phyloP scores from a whole-genome alignment of 2,329 filamentous ascomycete genomes.

The Fusarium buxicola region DNA sequence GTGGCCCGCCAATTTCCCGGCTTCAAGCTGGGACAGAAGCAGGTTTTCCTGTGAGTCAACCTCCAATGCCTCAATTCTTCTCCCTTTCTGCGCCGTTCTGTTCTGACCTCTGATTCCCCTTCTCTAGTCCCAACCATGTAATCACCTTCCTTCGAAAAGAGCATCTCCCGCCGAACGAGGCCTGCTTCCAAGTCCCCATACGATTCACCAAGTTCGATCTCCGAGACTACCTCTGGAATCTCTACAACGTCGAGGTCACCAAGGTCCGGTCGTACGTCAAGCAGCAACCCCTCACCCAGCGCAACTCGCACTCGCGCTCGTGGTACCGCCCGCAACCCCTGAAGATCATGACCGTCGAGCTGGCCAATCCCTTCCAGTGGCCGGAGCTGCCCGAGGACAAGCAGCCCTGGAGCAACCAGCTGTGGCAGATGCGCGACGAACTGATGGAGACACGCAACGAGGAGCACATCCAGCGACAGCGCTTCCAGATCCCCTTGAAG shows the following conservation, averaged over 20 bases:
- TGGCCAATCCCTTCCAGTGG: conserved; percentile 89
- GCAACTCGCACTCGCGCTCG: conserved; percentile 60
- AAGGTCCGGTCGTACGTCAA: conserved; percentile 83
- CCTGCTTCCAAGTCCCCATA: conserved; percentile 90
- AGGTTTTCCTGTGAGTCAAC: conserved; percentile 65
- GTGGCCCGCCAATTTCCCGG: conserved; percentile 54
- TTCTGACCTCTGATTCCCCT: conserved; percentile 20
- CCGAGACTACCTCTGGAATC: conserved; percentile 91
- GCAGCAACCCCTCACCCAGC: conserved; percentile 68
- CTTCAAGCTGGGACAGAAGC: conserved; percentile 64
- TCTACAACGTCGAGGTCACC: conserved; percentile 80
- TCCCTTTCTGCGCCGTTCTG: background rate
- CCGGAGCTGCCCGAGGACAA: conserved; percentile 75
- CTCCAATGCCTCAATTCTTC: background rate
- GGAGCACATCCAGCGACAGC: conserved; percentile 48
- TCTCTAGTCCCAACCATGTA: conserved; percentile 79
- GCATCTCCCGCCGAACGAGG: conserved; percentile 80
- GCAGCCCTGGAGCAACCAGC: conserved; percentile 72
- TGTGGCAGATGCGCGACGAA: conserved; percentile 65
- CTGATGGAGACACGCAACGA: conserved; percentile 56
- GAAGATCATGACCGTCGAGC: conserved; percentile 96
- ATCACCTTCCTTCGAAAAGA: conserved; percentile 81
- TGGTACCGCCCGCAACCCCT: conserved; percentile 77
- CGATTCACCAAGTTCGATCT: conserved; percentile 96
- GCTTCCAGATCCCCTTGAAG: conserved; percentile 52